Percentiles rank a stretch among this genome's conserved stretches.
Conservation (phyloP, 306 rosid species). For the Lotus japonicus region DNA sequence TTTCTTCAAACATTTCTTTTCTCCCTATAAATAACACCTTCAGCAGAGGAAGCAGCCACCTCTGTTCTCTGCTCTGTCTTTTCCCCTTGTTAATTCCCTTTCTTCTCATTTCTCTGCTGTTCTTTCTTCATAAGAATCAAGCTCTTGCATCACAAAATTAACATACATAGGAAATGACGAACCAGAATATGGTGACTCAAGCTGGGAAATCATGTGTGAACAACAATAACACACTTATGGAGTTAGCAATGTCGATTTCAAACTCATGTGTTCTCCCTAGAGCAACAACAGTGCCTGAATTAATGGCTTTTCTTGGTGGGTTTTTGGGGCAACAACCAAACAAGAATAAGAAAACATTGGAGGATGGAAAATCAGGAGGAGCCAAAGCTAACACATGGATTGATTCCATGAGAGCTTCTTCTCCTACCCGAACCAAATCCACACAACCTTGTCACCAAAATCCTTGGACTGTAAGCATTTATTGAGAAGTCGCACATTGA, state of each 20-base stretch:
- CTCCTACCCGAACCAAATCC: slow-evolving; percentile 53
- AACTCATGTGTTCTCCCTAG: slow-evolving; percentile 27
- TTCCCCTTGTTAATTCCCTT: background rate
- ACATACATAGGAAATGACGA: no score
- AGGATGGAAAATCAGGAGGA: slow-evolving; percentile 28
- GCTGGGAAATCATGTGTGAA: slow-evolving; percentile 33
- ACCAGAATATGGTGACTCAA: slow-evolving; percentile 46
- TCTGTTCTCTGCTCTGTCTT: slow-evolving; percentile 32
- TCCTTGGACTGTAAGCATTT: slow-evolving; percentile 57
- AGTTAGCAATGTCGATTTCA: slow-evolving; percentile 33
- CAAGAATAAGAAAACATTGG: slow-evolving; percentile 34
- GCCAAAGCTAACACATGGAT: slow-evolving; percentile 50
- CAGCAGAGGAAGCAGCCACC: slow-evolving; percentile 16
- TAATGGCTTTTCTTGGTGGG: slow-evolving; percentile 33
- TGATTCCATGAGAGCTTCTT: slow-evolving; percentile 87
- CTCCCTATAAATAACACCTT: slow-evolving; percentile 30
- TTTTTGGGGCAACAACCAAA: slow-evolving; percentile 29
- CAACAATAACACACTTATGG: slow-evolving; percentile 30
- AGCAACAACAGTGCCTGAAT: slow-evolving; percentile 16
- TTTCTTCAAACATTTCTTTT: background rate
- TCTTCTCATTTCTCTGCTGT: background rate
- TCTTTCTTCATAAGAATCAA: background rate
- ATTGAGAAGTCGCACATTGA: no score
- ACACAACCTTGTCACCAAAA: slow-evolving; percentile 25
- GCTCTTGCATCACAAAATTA: background rate